Evolutionary conservation across 805 yeast species (phyloP).

Genomic region (Sporopachydermia lactativora): DNA sequence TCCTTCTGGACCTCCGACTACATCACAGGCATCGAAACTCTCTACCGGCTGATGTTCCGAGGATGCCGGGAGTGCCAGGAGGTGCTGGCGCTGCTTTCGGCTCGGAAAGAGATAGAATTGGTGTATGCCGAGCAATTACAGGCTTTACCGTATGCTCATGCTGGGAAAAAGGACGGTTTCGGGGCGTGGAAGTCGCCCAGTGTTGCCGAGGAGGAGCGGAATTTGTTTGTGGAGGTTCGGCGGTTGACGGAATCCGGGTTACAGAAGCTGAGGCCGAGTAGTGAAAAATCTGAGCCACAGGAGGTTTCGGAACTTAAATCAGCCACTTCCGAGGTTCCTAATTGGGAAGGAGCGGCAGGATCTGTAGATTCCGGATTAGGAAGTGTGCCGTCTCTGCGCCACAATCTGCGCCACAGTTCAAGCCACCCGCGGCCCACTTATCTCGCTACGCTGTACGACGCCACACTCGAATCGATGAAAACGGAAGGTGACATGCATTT

Average conservation of each 20-base stretch:
- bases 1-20: conserved; percentile 68
- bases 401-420: neutral
- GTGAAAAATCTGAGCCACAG: neutral
- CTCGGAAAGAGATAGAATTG: neutral
- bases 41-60: neutral
- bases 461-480: neutral
- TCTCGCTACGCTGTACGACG: neutral
- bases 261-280: neutral
- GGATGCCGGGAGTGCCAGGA: neutral
- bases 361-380: neutral
- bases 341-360: too few species aligned
- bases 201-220: neutral
- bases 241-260: neutral
- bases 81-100: neutral
- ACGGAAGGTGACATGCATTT: neutral
- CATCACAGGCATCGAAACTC: conserved; percentile 26
- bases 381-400: neutral
- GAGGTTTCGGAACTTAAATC: too few species aligned
- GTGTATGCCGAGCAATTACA: neutral
- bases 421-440: neutral
- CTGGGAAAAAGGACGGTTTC: neutral
- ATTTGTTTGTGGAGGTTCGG: neutral
- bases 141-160: neutral
- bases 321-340: too few species aligned
- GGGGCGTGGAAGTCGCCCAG: too few species aligned